Evolutionary conservation across 805 yeast genomes (phyloP), one percentile per base, ranked within the genome.

Genomic region (Lipomyces anomalus): DNA sequence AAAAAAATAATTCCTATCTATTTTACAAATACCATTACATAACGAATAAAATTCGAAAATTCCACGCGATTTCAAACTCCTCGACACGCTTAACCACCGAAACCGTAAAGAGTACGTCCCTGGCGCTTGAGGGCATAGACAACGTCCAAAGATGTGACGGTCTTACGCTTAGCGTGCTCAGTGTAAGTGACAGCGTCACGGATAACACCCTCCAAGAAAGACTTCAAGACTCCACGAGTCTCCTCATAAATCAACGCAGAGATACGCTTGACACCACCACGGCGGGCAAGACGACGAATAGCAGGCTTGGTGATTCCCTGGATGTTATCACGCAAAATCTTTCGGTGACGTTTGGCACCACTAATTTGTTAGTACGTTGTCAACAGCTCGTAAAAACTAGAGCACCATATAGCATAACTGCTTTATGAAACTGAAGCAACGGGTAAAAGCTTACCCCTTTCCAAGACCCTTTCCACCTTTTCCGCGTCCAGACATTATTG

Each of bases 201-300:
- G 75, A 90, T 90, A 62, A 92, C 96, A 67, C 85, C 82, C 75
- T 87, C 96, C 69, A 90, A 80, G 84, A 90, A 90, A 48, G 95
- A 78, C 77, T 89, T 89, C 61, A 90, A 78, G 61, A 92, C 97
- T 61, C 84, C 89, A 79, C 98, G 88, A 67, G 92, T 95, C 78
- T 90, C 97, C 76, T 90, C 98, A 79, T 90, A 90, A 71, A 90
- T 90, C 69, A 89, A 78, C 71, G 95, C 97, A 56, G 97, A 90
- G 67, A 90, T 90, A 85, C 98, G 95, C 84, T 90, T 90, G 69
- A 90, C 98, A 89, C 98, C 98, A 78, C 98, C 98, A 86, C 98
- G 88, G 83, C 98, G 90, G 43, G 98, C 98, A 66, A 90, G 84
- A 86, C 98, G 90, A 80, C 98, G 88, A 69, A 90, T 90, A 68